Evolutionary conservation across 2,329 filamentous ascomycete genomes (phyloP).

Genomic region (Fusarium guadeloupense): DNA sequence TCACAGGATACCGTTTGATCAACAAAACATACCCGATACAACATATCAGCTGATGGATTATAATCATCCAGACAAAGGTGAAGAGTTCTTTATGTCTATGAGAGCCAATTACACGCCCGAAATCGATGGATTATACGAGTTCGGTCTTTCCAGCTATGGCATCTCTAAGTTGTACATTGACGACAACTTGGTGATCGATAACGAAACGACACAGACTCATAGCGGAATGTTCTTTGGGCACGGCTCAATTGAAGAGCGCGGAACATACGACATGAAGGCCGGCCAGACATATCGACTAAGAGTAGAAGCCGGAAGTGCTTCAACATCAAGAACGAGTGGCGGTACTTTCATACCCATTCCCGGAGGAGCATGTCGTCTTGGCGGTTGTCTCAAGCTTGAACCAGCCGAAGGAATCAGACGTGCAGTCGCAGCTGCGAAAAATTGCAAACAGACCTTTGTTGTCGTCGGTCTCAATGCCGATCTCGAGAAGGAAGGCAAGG

Average conservation of each 20-base stretch:
- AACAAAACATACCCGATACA: constrained; percentile 33
- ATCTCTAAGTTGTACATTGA: constrained; percentile 47
- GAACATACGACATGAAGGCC: constrained; percentile 3
- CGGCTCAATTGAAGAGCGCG: constrained; percentile 46
- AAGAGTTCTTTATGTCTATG: constrained; percentile 38
- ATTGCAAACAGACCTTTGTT: constrained; percentile 11
- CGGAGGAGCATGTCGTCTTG: constrained; percentile 30
- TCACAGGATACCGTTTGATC: constrained; percentile 29
- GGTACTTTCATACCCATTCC: constrained; percentile 19
- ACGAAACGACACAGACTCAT: constrained; percentile 42
- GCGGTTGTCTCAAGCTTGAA: constrained; percentile 20
- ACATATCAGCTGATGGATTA: constrained; percentile 44
- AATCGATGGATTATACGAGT: constrained; percentile 41
- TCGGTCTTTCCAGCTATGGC: constrained; percentile 47
- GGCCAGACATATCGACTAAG: constrained; percentile 12
- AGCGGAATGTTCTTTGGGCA: constrained; percentile 50
- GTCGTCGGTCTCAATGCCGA: constrained; percentile 23
- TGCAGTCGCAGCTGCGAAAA: constrained; percentile 8
- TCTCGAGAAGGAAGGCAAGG: constrained; percentile 24
- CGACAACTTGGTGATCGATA: constrained; percentile 46
- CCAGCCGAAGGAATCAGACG: constrained; percentile 7
- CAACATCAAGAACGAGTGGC: constrained; percentile 14
- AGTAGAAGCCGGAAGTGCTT: constrained; percentile 20
- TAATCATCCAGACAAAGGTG: constrained; percentile 21
- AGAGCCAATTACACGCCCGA: constrained; percentile 30